Evolutionary conservation across 2,329 filamentous ascomycete species (phyloP).

Genomic region (Epicoccum nigrum): DNA sequence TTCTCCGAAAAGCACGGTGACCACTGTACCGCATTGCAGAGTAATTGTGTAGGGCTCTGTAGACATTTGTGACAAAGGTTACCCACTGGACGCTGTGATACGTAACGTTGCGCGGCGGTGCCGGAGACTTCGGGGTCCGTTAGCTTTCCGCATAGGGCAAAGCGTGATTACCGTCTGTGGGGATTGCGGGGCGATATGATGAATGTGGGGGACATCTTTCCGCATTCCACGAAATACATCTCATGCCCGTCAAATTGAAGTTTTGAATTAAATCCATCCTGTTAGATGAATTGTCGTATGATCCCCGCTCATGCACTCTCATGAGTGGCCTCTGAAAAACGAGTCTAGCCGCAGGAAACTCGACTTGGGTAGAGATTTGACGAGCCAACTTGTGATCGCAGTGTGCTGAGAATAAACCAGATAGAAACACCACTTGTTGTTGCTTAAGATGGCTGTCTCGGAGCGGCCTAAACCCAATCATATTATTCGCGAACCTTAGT

Average conservation of each 20-base stretch:
- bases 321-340: too few species aligned
- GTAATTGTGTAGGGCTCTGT: not conserved
- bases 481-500: too few species aligned
- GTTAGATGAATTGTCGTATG: too few species aligned
- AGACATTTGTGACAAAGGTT: not conserved
- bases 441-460: too few species aligned
- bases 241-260: not conserved
- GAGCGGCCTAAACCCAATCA: too few species aligned
- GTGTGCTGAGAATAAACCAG: too few species aligned
- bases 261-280: too few species aligned
- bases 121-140: conserved; percentile 3
- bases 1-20: conserved; percentile 4
- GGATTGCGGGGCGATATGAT: not conserved
- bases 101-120: not conserved
- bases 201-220: not conserved
- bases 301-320: too few species aligned
- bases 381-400: too few species aligned
- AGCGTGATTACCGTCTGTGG: not conserved
- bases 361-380: too few species aligned
- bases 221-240: conserved; percentile 1
- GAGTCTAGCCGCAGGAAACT: too few species aligned
- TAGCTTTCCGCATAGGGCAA: not conserved
- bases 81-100: not conserved
- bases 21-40: not conserved
- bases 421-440: too few species aligned